These are phyloP conservation scores for Stevia rebaudiana DNA, from an alignment of 140 eudicot genomes.

Conservation along the genomic window DNA sequence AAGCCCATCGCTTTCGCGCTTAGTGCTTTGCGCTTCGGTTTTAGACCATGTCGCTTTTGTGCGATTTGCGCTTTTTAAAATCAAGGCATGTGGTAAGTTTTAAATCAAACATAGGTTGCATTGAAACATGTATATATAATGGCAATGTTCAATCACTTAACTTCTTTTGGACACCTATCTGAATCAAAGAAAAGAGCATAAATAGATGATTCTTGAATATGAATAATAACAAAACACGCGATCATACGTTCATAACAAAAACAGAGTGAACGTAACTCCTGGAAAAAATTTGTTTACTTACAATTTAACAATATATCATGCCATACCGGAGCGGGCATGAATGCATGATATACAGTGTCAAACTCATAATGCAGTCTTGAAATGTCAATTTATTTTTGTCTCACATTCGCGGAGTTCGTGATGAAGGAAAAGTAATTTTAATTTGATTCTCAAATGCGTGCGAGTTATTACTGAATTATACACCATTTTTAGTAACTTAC, in stretches of 20 bases:
- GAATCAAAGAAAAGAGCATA: not conserved
- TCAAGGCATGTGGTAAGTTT: no score
- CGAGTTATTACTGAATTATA: not conserved
- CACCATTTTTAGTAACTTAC: not conserved
- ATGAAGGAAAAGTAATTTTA: not conserved
- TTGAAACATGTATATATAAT: no score
- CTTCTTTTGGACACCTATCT: not conserved
- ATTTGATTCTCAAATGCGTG: not conserved
- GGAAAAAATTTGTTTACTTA: not conserved
- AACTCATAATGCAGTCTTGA: not conserved
- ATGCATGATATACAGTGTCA: not conserved
- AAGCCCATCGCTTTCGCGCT: no score
- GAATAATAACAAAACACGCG: not conserved
- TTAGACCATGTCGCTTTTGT: no score
- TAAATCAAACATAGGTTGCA: no score
- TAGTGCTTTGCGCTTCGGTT: no score
- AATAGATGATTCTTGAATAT: not conserved
- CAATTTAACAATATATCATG: not conserved
- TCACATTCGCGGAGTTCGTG: not conserved
- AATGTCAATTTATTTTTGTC: not conserved
- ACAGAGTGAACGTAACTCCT: not conserved
- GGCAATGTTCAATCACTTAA: slow-evolving; percentile 7
- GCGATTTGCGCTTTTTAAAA: no score
- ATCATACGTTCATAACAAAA: no score
- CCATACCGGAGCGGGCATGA: not conserved